Evolutionary conservation across 352 stramenopile genomes (phyloP).

Genomic region (Pythium dissotocum): DNA sequence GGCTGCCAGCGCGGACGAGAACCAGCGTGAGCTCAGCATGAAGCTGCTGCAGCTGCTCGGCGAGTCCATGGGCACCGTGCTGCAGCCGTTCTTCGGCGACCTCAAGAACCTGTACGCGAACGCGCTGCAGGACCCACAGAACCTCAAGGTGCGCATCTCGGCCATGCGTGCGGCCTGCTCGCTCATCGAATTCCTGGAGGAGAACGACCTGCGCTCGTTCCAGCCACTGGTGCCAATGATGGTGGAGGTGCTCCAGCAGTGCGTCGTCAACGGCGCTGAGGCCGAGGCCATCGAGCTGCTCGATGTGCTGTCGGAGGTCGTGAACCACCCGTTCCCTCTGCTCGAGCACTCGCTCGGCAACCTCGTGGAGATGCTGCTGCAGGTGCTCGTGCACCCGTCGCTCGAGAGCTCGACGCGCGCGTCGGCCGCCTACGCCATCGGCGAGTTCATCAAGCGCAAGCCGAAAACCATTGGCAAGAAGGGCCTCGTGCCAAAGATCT

Average conservation of each 20-base stretch:
- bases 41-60: slow-evolving; percentile 93
- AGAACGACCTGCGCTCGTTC: slow-evolving; percentile 70
- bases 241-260: slow-evolving; percentile 86
- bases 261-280: slow-evolving; percentile 74
- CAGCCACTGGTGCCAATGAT: slow-evolving; percentile 79
- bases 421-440: slow-evolving; percentile 79
- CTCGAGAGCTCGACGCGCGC: slow-evolving; percentile 79
- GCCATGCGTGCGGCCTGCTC: slow-evolving; percentile 79
- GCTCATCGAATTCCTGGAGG: slow-evolving; percentile 82
- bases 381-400: slow-evolving; percentile 75
- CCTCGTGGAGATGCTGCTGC: slow-evolving; percentile 83
- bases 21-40: slow-evolving; percentile 92
- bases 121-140: slow-evolving; percentile 76
- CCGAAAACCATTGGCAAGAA: slow-evolving; percentile 89
- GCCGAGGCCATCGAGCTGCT: slow-evolving; percentile 85
- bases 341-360: slow-evolving; percentile 76
- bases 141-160: slow-evolving; percentile 79
- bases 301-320: slow-evolving; percentile 86
- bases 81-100: slow-evolving; percentile 82
- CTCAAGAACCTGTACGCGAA: slow-evolving; percentile 78
- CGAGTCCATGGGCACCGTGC: slow-evolving; percentile 88
- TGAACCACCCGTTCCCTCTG: slow-evolving; percentile 82
- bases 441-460: slow-evolving; percentile 89
- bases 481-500: slow-evolving; percentile 79
- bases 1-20: slow-evolving; percentile 71